Conservation (phyloP, 1,139 yeast genomes). For the Taphrina populina region DNA sequence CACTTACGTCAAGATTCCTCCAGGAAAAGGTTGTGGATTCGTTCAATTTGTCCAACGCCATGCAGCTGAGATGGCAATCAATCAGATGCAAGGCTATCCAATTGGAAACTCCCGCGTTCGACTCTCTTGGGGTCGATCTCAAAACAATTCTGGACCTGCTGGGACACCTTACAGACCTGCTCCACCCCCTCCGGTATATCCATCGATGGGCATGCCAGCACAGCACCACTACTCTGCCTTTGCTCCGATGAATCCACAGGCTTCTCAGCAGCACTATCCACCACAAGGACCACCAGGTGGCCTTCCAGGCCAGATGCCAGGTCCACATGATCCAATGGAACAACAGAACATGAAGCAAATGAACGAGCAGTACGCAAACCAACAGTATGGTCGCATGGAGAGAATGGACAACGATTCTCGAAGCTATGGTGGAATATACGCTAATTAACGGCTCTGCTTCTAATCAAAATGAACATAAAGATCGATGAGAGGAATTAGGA, state of each 20-base stretch:
- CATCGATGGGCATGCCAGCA: constrained; percentile 45
- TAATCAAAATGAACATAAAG: not conserved
- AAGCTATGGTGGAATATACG: constrained; percentile 50
- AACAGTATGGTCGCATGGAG: constrained; percentile 53
- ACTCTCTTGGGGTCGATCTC: constrained; percentile 81
- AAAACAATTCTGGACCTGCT: constrained; percentile 43
- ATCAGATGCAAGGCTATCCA: constrained; percentile 88
- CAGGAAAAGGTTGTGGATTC: constrained; percentile 92
- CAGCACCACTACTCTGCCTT: constrained; percentile 46
- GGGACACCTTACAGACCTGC: constrained; percentile 43
- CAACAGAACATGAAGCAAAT: constrained; percentile 50
- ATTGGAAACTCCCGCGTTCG: constrained; percentile 83
- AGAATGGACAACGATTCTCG: constrained; percentile 51
- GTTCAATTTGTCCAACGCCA: constrained; percentile 75
- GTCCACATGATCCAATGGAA: constrained; percentile 44
- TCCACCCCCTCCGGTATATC: constrained; percentile 46
- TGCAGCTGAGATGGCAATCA: constrained; percentile 86
- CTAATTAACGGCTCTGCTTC: constrained; percentile 39
- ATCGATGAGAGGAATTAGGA: no score
- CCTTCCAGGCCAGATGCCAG: constrained; percentile 21
- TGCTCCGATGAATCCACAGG: constrained; percentile 46
- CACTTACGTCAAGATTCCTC: constrained; percentile 81
- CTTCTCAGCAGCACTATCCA: constrained; percentile 19
- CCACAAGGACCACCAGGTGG: constrained; percentile 27
- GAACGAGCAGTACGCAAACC: constrained; percentile 52